Conservation (phyloP, 2,329 filamentous ascomycete genomes). For the Ceratocystis cacaofunesta region DNA sequence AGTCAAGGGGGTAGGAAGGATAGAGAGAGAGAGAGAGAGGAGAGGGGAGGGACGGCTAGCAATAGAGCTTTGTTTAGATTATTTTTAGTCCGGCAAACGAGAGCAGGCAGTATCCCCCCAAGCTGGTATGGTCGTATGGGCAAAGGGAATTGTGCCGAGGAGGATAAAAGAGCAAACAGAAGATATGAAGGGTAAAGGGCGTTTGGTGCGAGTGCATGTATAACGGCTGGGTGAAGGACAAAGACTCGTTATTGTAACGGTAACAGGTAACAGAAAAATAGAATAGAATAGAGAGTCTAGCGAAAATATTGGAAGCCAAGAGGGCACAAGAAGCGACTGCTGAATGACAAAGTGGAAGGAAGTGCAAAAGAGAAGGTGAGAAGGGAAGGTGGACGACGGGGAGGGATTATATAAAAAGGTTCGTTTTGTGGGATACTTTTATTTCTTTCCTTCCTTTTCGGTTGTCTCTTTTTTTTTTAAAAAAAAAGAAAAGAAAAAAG, state of each 20-base stretch:
- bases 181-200: not conserved
- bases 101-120: not conserved
- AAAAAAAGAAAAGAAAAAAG: not conserved
- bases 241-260: not conserved
- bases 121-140: not conserved
- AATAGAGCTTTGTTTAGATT: too few species aligned
- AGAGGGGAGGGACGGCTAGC: too few species aligned
- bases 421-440: not conserved
- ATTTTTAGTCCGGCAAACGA: not conserved
- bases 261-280: not conserved
- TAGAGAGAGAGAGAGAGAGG: too few species aligned
- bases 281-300: not conserved
- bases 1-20: too few species aligned
- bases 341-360: not conserved
- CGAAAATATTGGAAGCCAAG: conserved; percentile 4
- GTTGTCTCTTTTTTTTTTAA: not conserved
- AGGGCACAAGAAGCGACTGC: not conserved
- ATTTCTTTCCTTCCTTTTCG: not conserved
- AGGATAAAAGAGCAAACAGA: not conserved
- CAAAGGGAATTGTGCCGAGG: not conserved
- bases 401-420: not conserved
- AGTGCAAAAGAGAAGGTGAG: not conserved
- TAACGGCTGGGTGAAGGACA: not conserved
- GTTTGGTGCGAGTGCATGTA: not conserved
- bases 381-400: not conserved